Evolutionary conservation across 2,329 filamentous ascomycete genomes (phyloP).

Genomic region (Ophiocordyceps camponoti-floridani): DNA sequence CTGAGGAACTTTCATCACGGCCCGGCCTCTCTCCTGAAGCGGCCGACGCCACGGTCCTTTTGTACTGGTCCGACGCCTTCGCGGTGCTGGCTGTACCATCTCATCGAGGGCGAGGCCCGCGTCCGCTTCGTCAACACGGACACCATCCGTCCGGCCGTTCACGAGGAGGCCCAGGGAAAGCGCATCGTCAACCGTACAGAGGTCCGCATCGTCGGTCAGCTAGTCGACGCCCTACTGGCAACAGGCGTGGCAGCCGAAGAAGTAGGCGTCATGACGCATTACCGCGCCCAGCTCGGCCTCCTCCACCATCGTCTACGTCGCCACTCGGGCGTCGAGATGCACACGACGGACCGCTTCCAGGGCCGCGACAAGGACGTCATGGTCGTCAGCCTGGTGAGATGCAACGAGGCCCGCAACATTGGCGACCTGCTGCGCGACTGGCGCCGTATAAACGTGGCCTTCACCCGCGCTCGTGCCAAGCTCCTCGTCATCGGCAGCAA

Average conservation of each 20-base stretch:
- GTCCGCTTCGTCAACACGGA: slow-evolving; percentile 89
- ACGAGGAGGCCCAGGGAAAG: slow-evolving; percentile 62
- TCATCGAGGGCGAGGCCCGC: slow-evolving; percentile 52
- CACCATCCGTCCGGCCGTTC: slow-evolving; percentile 39
- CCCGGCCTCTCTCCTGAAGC: slow-evolving; percentile 22
- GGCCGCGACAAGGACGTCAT: slow-evolving; percentile 90
- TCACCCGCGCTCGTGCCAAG: slow-evolving; percentile 86
- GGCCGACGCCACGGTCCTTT: slow-evolving; percentile 25
- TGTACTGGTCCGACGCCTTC: slow-evolving; percentile 32
- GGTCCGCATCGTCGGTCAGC: slow-evolving; percentile 56
- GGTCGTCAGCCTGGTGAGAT: slow-evolving; percentile 72
- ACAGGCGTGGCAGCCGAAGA: slow-evolving; percentile 57
- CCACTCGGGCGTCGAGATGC: slow-evolving; percentile 61
- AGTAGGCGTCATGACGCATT: slow-evolving; percentile 93
- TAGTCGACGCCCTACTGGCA: slow-evolving; percentile 62
- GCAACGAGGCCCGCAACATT: slow-evolving; percentile 66
- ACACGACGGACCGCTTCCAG: slow-evolving; percentile 94
- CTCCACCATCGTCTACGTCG: slow-evolving; percentile 54
- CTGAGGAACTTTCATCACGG: slow-evolving; percentile 43
- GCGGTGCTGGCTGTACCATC: slow-evolving; percentile 59
- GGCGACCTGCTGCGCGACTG: slow-evolving; percentile 84
- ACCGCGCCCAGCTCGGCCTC: slow-evolving; percentile 76
- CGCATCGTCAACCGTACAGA: slow-evolving; percentile 83
- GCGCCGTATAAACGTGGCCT: slow-evolving; percentile 86
- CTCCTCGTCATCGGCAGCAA: slow-evolving; percentile 73